phyloP scores from a whole-genome alignment of 2,329 filamentous ascomycete genomes.

The Pleochaeta shiraiana region DNA sequence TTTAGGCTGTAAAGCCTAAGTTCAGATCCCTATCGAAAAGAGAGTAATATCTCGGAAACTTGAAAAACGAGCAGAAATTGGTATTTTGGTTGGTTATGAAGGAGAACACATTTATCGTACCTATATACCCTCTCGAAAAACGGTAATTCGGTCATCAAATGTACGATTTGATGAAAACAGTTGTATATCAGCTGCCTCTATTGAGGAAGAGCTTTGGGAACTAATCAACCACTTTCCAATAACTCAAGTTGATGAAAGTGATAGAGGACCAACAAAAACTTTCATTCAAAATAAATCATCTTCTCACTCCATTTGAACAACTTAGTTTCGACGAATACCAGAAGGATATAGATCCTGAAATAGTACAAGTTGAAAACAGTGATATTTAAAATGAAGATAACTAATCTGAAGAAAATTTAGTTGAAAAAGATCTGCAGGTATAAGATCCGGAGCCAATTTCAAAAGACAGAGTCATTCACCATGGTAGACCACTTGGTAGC shows the following conservation, averaged over 20 bases:
- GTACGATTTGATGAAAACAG: background rate
- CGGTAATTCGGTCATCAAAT: background rate
- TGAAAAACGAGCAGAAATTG: background rate
- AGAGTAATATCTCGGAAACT: background rate
- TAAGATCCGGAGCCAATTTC: too few species aligned
- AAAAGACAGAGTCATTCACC: background rate
- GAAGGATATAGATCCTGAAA: too few species aligned
- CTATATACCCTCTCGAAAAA: background rate
- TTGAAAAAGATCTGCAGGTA: background rate
- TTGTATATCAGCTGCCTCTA: too few species aligned
- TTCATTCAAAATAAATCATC: too few species aligned
- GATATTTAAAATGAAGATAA: background rate
- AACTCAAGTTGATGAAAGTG: too few species aligned
- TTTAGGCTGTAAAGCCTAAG: background rate
- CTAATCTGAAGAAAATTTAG: background rate
- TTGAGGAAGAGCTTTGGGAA: too few species aligned
- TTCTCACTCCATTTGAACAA: too few species aligned
- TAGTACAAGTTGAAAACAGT: too few species aligned
- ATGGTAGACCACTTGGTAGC: too few species aligned
- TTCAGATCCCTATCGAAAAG: background rate
- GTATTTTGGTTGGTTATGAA: background rate
- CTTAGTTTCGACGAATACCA: too few species aligned
- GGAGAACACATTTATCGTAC: background rate
- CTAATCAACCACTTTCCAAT: too few species aligned
- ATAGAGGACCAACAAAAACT: too few species aligned